Evolutionary conservation across 1,139 yeast genomes (phyloP).

Genomic region (Yamadazyma taylorii): DNA sequence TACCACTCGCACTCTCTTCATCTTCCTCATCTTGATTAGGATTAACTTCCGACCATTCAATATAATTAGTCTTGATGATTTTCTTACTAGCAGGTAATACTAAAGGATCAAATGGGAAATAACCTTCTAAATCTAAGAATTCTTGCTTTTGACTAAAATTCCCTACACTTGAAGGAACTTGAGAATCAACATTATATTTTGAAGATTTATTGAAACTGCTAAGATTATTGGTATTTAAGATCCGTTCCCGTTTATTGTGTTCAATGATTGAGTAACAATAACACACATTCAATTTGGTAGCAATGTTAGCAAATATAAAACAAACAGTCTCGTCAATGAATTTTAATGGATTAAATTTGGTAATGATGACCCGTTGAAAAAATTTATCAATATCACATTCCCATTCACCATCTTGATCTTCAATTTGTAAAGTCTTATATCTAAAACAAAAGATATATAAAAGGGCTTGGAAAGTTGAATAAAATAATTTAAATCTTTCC

Average conservation of each 20-base stretch:
- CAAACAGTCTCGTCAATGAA: constrained; percentile 95
- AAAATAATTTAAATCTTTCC: constrained; percentile 83
- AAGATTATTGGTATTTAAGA: constrained; percentile 33
- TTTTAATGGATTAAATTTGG: constrained; percentile 90
- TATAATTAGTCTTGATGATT: constrained; percentile 54
- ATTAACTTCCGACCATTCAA: constrained; percentile 71
- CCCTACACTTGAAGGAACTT: constrained; percentile 34
- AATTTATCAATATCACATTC: constrained; percentile 81
- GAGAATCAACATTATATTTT: constrained; percentile 1
- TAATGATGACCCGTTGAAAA: constrained; percentile 80
- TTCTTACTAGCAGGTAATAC: constrained; percentile 63
- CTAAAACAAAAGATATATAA: constrained; percentile 91
- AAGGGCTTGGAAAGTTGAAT: constrained; percentile 90
- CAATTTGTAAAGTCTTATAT: constrained; percentile 53
- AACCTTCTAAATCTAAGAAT: constrained; percentile 84
- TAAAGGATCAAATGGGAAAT: constrained; percentile 94
- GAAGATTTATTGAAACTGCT: neutral
- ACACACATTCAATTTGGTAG: constrained; percentile 86
- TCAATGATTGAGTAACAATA: constrained; percentile 93
- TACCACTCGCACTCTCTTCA: constrained; percentile 56
- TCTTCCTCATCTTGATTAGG: constrained; percentile 57
- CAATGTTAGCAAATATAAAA: constrained; percentile 87
- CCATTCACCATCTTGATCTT: constrained; percentile 58
- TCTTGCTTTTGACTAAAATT: constrained; percentile 64
- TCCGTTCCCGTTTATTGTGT: constrained; percentile 73